A percentile compares a stretch with the other conserved stretches of the same genome.
These are phyloP conservation scores for Moesziomyces antarcticus DNA, from an alignment of 1,284 basidiomycete genomes.

Conservation along the genomic window DNA sequence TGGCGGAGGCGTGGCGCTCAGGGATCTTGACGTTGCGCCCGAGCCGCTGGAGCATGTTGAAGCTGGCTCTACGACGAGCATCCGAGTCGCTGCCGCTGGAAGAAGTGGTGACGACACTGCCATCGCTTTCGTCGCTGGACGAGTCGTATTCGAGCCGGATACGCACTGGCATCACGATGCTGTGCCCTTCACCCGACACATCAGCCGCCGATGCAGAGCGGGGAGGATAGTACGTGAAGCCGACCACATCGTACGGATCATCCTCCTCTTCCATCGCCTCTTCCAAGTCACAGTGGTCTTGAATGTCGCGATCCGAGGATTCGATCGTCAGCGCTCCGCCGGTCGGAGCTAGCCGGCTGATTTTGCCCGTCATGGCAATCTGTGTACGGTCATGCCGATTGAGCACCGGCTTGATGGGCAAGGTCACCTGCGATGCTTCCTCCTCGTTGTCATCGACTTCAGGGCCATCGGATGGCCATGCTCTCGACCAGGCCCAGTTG, in stretches of 20 bases:
- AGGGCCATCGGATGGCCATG: background rate
- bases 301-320: background rate
- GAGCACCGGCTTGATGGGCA: slow-evolving; percentile 2
- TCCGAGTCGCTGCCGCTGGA: slow-evolving; percentile 26
- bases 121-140: slow-evolving; percentile 34
- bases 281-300: background rate
- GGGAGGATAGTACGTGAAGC: slow-evolving; percentile 21
- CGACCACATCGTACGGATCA: slow-evolving; percentile 12
- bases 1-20: slow-evolving; percentile 14
- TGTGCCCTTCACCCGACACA: slow-evolving; percentile 6
- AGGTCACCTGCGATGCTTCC: background rate
- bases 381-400: slow-evolving; percentile 24
- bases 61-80: slow-evolving; percentile 24
- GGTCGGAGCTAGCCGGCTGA: slow-evolving; percentile 2
- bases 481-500: slow-evolving; percentile 21
- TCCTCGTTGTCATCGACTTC: background rate
- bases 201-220: background rate
- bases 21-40: slow-evolving; percentile 16
- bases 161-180: slow-evolving; percentile 20
- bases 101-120: slow-evolving; percentile 9
- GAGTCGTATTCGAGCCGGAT: slow-evolving; percentile 37
- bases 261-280: slow-evolving; percentile 1
- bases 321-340: background rate
- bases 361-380: slow-evolving; percentile 18
- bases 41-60: slow-evolving; percentile 31